These are phyloP conservation scores for Rhinocladiella mackenziei DNA, from an alignment of 2,329 filamentous ascomycete genomes.

Conservation along the genomic window DNA sequence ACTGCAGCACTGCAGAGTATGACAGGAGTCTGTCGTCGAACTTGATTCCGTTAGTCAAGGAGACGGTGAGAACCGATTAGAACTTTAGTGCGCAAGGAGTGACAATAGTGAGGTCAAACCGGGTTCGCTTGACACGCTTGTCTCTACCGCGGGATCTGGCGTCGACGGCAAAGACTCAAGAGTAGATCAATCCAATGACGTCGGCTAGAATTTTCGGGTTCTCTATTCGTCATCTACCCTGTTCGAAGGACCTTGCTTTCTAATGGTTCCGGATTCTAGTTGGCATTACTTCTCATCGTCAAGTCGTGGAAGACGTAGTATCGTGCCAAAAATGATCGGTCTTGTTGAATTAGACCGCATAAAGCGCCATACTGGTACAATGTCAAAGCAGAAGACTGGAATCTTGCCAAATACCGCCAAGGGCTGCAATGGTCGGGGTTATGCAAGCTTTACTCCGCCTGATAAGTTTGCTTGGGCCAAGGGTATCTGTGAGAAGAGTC, in stretches of 20 bases:
- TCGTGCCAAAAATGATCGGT: constrained; percentile 20
- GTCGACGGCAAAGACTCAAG: neutral
- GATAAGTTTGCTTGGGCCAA: constrained; percentile 75
- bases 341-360: constrained; percentile 29
- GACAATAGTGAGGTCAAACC: no score
- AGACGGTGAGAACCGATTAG: no score
- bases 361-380: constrained; percentile 22
- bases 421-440: neutral
- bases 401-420: neutral
- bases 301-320: constrained; percentile 29
- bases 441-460: constrained; percentile 38
- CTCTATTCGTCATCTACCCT: neutral
- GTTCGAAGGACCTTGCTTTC: constrained; percentile 4
- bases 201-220: neutral
- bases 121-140: no score
- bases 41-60: no score
- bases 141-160: no score
- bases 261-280: constrained; percentile 7
- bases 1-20: neutral
- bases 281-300: constrained; percentile 17
- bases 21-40: no score
- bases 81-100: no score
- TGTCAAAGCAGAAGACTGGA: constrained; percentile 1
- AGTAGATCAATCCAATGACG: neutral
- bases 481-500: constrained; percentile 58